These are phyloP conservation scores for Colletotrichum costaricense DNA, from an alignment of 2,329 filamentous ascomycete species.

Conservation along the genomic window DNA sequence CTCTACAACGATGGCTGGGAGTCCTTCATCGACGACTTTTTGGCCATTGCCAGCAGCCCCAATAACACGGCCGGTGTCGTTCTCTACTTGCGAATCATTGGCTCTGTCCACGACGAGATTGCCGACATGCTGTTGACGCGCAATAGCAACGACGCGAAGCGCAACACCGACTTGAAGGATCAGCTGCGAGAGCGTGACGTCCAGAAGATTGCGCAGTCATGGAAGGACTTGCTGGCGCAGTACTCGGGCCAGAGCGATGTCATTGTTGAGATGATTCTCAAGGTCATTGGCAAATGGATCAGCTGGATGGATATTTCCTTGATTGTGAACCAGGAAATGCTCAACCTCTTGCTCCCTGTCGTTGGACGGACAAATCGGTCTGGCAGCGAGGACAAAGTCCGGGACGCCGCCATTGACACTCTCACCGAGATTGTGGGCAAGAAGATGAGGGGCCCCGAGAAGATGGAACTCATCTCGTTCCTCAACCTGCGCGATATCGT, in stretches of 20 bases:
- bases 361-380: constrained; percentile 78
- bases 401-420: constrained; percentile 92
- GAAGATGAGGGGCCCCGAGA: constrained; percentile 96
- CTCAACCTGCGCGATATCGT: constrained; percentile 89
- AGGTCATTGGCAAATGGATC: constrained; percentile 95
- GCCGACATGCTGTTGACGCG: constrained; percentile 90
- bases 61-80: constrained; percentile 76
- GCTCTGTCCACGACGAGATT: constrained; percentile 96
- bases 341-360: constrained; percentile 86
- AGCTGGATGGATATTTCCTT: constrained; percentile 98
- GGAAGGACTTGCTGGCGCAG: constrained; percentile 88
- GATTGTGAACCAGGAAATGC: constrained; percentile 89
- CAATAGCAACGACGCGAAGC: constrained; percentile 81
- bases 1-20: constrained; percentile 90
- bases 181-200: constrained; percentile 88
- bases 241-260: constrained; percentile 78
- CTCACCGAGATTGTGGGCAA: constrained; percentile 97
- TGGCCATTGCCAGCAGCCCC: constrained; percentile 75
- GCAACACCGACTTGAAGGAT: constrained; percentile 92
- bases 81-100: constrained; percentile 88
- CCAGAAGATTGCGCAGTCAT: constrained; percentile 86
- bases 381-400: constrained; percentile 79
- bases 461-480: constrained; percentile 92
- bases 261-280: constrained; percentile 88
- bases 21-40: constrained; percentile 90